Evolutionary conservation across 1,284 basidiomycete genomes (phyloP).

Genomic region (Cronartium ribicola): DNA sequence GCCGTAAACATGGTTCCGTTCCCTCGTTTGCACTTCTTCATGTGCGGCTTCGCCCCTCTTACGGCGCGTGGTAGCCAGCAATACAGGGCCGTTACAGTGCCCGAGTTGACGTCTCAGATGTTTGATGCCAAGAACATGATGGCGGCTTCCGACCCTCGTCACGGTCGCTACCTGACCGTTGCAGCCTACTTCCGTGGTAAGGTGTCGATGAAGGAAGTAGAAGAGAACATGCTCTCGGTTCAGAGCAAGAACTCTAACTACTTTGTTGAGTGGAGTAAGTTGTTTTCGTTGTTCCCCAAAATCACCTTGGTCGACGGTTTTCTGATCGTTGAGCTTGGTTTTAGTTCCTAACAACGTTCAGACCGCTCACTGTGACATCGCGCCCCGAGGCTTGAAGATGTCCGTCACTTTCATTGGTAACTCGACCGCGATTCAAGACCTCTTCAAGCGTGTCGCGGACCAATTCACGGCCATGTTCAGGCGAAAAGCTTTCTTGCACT

Average conservation of each 20-base stretch:
- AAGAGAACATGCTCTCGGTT: conserved; percentile 76
- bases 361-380: conserved; percentile 43
- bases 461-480: conserved; percentile 78
- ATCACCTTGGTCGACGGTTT: conserved; percentile 75
- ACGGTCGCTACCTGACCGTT: conserved; percentile 82
- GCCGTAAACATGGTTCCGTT: conserved; percentile 89
- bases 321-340: conserved; percentile 62
- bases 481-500: conserved; percentile 78
- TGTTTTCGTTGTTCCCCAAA: conserved; percentile 45
- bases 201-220: conserved; percentile 97
- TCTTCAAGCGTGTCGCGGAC: conserved; percentile 69
- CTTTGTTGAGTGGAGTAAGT: conserved; percentile 68
- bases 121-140: conserved; percentile 90
- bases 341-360: conserved; percentile 89
- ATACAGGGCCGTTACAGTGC: conserved; percentile 56
- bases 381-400: conserved; percentile 51
- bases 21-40: conserved; percentile 87
- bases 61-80: conserved; percentile 51
- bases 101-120: conserved; percentile 65
- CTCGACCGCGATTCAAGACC: conserved; percentile 76
- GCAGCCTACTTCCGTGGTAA: conserved; percentile 98
- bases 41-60: conserved; percentile 51
- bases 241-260: conserved; percentile 96
- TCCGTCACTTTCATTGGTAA: conserved; percentile 75
- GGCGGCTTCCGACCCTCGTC: conserved; percentile 77